phyloP scores from a whole-genome alignment of 176 grass and related monocot genomes.

The Oryza meyeriana region DNA sequence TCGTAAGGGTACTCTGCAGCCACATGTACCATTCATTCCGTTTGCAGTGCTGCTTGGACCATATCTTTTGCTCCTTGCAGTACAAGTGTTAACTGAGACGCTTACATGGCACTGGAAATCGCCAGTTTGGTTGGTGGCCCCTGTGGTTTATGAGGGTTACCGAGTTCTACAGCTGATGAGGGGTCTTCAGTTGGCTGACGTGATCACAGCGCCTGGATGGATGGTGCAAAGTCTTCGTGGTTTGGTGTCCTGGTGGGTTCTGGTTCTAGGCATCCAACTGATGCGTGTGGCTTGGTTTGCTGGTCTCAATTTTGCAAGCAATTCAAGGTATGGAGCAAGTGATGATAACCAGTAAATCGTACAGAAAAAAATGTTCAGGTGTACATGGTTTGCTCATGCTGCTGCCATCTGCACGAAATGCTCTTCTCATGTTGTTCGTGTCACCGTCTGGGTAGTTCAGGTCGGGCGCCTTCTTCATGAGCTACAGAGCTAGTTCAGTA shows the following conservation, averaged over 20 bases:
- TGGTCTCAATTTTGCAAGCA: slow-evolving; percentile 43
- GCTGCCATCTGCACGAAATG: not conserved
- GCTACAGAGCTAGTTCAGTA: not conserved
- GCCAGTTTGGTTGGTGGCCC: slow-evolving; percentile 80
- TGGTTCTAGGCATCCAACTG: slow-evolving; percentile 86
- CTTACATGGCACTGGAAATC: slow-evolving; percentile 96
- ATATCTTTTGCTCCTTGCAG: slow-evolving; percentile 72
- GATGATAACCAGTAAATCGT: slow-evolving; percentile 13
- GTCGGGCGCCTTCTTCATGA: not conserved
- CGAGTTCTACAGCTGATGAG: slow-evolving; percentile 93
- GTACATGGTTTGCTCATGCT: not conserved
- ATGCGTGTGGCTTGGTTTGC: slow-evolving; percentile 92
- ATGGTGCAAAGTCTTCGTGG: slow-evolving; percentile 74
- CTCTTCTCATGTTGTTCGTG: not conserved
- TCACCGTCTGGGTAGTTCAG: not conserved
- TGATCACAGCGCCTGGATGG: slow-evolving; percentile 74
- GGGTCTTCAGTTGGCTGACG: slow-evolving; percentile 64
- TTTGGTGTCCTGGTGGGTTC: slow-evolving; percentile 92
- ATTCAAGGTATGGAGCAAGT: slow-evolving; percentile 32
- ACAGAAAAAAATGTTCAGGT: not conserved
- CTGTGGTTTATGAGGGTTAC: slow-evolving; percentile 84
- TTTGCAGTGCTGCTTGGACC: slow-evolving; percentile 76
- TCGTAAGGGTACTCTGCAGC: slow-evolving; percentile 51
- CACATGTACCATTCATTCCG: slow-evolving; percentile 54
- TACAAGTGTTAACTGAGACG: slow-evolving; percentile 82